Percentiles rank a stretch among this genome's conserved stretches.
Evolutionary conservation across 2,329 filamentous ascomycete genomes (phyloP).

Genomic region (Zarea fungicola): DNA sequence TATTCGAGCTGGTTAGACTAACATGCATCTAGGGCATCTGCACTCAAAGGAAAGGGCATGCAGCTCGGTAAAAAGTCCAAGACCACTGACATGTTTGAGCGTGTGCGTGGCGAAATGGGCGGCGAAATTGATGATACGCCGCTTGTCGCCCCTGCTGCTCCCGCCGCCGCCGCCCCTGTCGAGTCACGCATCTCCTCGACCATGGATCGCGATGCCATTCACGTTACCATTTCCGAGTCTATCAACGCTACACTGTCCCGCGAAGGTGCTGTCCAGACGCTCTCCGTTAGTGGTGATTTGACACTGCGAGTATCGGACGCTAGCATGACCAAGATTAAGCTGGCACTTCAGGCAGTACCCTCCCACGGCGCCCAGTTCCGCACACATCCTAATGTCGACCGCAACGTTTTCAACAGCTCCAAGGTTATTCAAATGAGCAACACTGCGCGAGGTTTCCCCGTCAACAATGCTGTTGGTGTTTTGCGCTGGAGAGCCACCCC

Average conservation of each 20-base stretch:
- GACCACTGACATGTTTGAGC: slow-evolving; percentile 94
- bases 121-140: slow-evolving; percentile 74
- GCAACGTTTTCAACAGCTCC: slow-evolving; percentile 73
- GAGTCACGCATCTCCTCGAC: slow-evolving; percentile 59
- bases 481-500: slow-evolving; percentile 86
- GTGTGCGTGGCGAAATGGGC: slow-evolving; percentile 88
- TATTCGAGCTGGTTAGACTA: not conserved
- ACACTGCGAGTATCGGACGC: slow-evolving; percentile 86
- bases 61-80: slow-evolving; percentile 98
- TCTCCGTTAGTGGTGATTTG: slow-evolving; percentile 87
- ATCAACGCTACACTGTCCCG: slow-evolving; percentile 84
- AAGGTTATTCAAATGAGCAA: slow-evolving; percentile 90
- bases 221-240: slow-evolving; percentile 82
- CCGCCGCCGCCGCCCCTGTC: slow-evolving; percentile 46
- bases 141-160: slow-evolving; percentile 55
- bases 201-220: slow-evolving; percentile 76
- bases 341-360: slow-evolving; percentile 69
- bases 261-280: slow-evolving; percentile 79
- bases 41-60: slow-evolving; percentile 94
- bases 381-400: slow-evolving; percentile 95
- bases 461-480: slow-evolving; percentile 89
- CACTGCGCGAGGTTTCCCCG: slow-evolving; percentile 79
- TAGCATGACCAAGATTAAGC: slow-evolving; percentile 84
- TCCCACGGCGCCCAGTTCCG: slow-evolving; percentile 86
- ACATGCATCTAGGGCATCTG: slow-evolving; percentile 42